These are phyloP conservation scores for Lactifluus piperatus DNA, from an alignment of 768 basidiomycete species.

Conservation along the genomic window DNA sequence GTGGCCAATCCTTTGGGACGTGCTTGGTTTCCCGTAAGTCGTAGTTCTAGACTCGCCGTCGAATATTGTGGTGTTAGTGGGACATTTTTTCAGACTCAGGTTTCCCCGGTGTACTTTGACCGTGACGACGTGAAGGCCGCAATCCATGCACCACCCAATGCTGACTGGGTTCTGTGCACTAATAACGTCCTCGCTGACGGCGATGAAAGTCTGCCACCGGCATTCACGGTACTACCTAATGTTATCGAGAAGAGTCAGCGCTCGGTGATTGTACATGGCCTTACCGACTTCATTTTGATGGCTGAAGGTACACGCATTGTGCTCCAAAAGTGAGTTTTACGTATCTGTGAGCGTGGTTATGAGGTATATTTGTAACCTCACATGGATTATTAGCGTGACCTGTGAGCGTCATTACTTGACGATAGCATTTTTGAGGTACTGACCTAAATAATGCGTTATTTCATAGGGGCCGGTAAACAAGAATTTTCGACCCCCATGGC, in stretches of 20 bases:
- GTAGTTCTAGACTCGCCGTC: neutral
- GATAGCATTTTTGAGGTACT: neutral
- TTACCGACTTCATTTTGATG: conserved; percentile 66
- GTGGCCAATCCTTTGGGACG: conserved; percentile 68
- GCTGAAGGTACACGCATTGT: conserved; percentile 46
- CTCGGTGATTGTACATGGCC: conserved; percentile 61
- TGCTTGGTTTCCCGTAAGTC: conserved; percentile 69
- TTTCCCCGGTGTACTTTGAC: conserved; percentile 61
- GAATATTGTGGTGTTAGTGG: conserved; percentile 30
- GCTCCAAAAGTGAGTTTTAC: conserved; percentile 30
- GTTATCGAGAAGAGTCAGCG: conserved; percentile 70
- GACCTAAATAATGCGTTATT: neutral
- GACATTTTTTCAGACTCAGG: conserved; percentile 44
- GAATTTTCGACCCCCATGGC: conserved; percentile 66
- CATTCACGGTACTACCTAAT: conserved; percentile 53
- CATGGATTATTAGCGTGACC: conserved; percentile 8
- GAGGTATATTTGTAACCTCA: neutral
- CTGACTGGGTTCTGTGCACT: conserved; percentile 58
- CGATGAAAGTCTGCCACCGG: conserved; percentile 53
- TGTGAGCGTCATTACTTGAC: conserved; percentile 2
- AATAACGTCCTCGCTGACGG: conserved; percentile 53
- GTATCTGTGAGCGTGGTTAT: neutral
- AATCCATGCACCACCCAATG: conserved; percentile 58
- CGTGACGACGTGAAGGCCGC: conserved; percentile 56
- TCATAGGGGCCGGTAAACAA: conserved; percentile 52